These are phyloP conservation scores for Lepidium campestre DNA, from an alignment of 441 rosid species.

Conservation along the genomic window DNA sequence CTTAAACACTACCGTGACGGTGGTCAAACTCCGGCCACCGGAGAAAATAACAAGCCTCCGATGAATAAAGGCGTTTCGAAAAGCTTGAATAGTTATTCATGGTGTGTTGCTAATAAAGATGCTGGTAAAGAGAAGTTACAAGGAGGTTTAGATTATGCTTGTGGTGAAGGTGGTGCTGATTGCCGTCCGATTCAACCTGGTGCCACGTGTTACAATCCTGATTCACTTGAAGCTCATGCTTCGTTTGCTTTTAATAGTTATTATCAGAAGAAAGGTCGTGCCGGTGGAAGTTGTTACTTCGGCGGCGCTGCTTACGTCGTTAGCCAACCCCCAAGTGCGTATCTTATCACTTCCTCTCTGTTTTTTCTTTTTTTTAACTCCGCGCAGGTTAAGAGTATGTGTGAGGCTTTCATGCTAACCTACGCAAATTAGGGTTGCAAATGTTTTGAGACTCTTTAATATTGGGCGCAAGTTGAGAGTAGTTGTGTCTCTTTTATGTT, in stretches of 20 bases:
- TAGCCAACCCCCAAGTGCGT: slow-evolving; percentile 71
- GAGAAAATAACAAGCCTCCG: slow-evolving; percentile 28
- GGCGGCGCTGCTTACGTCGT: slow-evolving; percentile 79
- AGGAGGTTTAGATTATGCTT: slow-evolving; percentile 66
- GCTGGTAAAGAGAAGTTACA: slow-evolving; percentile 58
- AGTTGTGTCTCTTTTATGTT: no score
- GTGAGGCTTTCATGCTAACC: neutral
- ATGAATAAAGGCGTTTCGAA: slow-evolving; percentile 49
- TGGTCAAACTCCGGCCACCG: slow-evolving; percentile 26
- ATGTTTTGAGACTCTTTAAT: neutral
- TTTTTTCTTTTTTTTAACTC: neutral
- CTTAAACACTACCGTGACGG: slow-evolving; percentile 43
- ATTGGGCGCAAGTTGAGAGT: no score
- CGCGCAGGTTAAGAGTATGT: slow-evolving; percentile 14
- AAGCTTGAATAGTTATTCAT: slow-evolving; percentile 57
- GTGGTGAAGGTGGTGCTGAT: slow-evolving; percentile 88
- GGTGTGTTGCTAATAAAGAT: slow-evolving; percentile 80
- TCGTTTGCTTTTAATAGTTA: slow-evolving; percentile 91
- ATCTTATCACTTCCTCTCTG: neutral
- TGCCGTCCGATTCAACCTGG: slow-evolving; percentile 73
- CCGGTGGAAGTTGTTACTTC: slow-evolving; percentile 64
- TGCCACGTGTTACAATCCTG: slow-evolving; percentile 63
- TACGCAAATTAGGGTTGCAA: neutral
- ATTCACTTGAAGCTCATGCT: slow-evolving; percentile 76
- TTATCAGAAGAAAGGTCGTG: slow-evolving; percentile 70